Percentiles rank a stretch among this genome's conserved stretches.
Conservation (phyloP, 208 protist genomes). For the Balamuthia mandrillaris region DNA sequence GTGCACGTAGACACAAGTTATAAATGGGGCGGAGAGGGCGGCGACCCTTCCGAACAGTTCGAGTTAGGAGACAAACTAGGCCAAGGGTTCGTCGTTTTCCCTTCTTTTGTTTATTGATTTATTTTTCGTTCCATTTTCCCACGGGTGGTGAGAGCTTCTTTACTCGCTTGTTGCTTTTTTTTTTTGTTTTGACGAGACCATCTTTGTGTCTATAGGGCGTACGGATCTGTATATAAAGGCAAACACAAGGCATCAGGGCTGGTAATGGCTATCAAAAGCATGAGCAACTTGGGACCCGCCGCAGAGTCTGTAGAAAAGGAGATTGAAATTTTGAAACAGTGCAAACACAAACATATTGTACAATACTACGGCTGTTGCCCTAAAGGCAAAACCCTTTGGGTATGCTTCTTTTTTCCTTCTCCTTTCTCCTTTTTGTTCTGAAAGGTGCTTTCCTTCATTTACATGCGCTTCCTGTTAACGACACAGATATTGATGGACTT, state of each 20-base stretch:
- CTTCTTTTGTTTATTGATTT: background rate
- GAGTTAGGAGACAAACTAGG: background rate
- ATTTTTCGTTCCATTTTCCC: too few relatives aligned
- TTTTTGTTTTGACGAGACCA: too few relatives aligned
- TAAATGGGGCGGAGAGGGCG: background rate
- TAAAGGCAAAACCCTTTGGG: conserved; percentile 20
- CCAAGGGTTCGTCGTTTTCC: background rate
- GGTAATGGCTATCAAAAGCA: background rate
- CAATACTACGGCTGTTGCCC: background rate
- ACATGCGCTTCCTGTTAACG: too few relatives aligned
- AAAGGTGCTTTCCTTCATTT: too few relatives aligned
- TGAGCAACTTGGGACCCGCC: background rate
- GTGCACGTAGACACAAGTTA: background rate
- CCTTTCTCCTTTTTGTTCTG: too few relatives aligned
- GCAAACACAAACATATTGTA: background rate
- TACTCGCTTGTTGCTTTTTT: too few relatives aligned
- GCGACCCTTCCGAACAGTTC: background rate
- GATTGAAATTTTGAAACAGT: conserved; percentile 16
- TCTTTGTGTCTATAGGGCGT: background rate
- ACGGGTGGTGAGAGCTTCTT: too few relatives aligned
- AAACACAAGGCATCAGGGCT: background rate
- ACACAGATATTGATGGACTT: conserved; percentile 24
- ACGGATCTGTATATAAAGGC: conserved; percentile 1
- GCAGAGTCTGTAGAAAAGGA: conserved; percentile 19
- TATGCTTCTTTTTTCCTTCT: background rate